Percentiles rank a stretch among this genome's conserved stretches.
These are phyloP conservation scores for Penicillium sp. DNA, from an alignment of 2,329 filamentous ascomycete genomes.

Conservation along the genomic window DNA sequence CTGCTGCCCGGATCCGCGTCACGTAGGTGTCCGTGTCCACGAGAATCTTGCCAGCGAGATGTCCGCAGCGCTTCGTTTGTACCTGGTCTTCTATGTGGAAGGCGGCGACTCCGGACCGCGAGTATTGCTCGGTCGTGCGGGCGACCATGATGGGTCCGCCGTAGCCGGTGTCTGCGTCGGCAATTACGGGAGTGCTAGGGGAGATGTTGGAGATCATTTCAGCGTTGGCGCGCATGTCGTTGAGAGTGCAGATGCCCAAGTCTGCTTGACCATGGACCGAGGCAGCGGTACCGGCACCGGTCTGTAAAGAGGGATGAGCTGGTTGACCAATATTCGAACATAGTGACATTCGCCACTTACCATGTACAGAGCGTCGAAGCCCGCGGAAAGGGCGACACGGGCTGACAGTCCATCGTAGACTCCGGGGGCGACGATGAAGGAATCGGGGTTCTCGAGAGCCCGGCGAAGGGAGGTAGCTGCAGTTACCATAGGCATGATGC, in stretches of 20 bases:
- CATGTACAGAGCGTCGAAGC: conserved; percentile 47
- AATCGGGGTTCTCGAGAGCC: conserved; percentile 26
- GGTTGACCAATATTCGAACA: too few species aligned
- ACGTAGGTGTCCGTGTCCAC: conserved; percentile 30
- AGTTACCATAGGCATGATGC: conserved; percentile 19
- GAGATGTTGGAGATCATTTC: conserved; percentile 48
- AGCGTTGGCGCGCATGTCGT: conserved; percentile 47
- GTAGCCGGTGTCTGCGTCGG: conserved; percentile 49
- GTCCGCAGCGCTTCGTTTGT: conserved; percentile 38
- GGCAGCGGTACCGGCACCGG: conserved; percentile 44
- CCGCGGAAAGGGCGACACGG: conserved; percentile 41
- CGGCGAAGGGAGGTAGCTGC: conserved; percentile 29
- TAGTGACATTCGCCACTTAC: too few species aligned
- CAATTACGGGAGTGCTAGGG: conserved; percentile 44
- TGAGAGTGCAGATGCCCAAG: conserved; percentile 44
- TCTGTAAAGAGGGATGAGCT: too few species aligned
- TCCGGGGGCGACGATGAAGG: conserved; percentile 41
- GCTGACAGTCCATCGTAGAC: conserved; percentile 47
- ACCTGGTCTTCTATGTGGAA: conserved; percentile 54
- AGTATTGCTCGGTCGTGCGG: conserved; percentile 44
- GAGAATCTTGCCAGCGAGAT: conserved; percentile 35
- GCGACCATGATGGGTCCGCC: conserved; percentile 44
- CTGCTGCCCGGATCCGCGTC: conserved; percentile 34
- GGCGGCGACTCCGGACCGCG: conserved; percentile 47
- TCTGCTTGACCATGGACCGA: conserved; percentile 44